Evolutionary conservation across 768 basidiomycete species (phyloP).

Genomic region (Gloeopeniophorella convolvens): DNA sequence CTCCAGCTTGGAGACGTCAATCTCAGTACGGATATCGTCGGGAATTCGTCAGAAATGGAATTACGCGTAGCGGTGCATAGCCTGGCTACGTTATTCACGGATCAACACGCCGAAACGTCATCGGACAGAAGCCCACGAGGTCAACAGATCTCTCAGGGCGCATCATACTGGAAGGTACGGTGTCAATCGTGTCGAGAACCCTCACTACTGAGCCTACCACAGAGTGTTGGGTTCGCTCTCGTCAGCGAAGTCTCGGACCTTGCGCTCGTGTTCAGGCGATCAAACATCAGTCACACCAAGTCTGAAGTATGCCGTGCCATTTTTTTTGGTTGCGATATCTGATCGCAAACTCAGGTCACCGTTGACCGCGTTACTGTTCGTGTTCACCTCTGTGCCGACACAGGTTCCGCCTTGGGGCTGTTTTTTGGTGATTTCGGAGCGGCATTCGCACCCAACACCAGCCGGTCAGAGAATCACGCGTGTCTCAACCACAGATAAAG

Average conservation of each 20-base stretch:
- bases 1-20: constrained; percentile 58
- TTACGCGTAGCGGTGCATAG: constrained; percentile 45
- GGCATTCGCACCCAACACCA: constrained; percentile 36
- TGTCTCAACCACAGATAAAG: too few relatives aligned
- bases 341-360: constrained; percentile 38
- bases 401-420: constrained; percentile 49
- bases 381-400: constrained; percentile 75
- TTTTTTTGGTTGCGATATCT: background rate
- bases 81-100: constrained; percentile 47
- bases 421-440: constrained; percentile 48
- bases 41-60: constrained; percentile 50
- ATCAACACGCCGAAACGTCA: constrained; percentile 36
- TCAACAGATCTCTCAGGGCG: background rate
- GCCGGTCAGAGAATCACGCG: too few relatives aligned
- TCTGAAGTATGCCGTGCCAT: constrained; percentile 4
- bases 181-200: background rate
- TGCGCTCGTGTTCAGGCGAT: constrained; percentile 17
- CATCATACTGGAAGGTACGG: constrained; percentile 59
- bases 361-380: constrained; percentile 47
- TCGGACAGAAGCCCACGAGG: constrained; percentile 23
- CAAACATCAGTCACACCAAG: background rate
- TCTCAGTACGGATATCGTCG: constrained; percentile 68
- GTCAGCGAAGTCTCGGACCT: constrained; percentile 52
- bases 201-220: background rate
- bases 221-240: constrained; percentile 66